Base-by-base conservation (phyloP, 2,329 filamentous ascomycete species). In the Sporothrix mexicana region DNA sequence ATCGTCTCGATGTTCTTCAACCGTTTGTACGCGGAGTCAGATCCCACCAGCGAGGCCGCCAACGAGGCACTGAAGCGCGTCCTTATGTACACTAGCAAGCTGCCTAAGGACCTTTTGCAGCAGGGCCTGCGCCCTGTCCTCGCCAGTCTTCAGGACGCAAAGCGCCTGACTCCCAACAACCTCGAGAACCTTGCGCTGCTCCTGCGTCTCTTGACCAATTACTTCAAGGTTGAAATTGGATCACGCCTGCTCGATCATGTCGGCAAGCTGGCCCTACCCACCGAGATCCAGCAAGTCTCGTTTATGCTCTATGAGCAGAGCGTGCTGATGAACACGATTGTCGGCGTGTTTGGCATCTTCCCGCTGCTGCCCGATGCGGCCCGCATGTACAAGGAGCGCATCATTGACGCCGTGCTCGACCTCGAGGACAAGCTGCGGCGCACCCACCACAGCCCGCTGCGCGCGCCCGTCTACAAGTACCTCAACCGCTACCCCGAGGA, bases 221-320 rank as follows among this genome's bases (percentile, higher is more conserved):
- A 99, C 81, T 99, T 99, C 83, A 99, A 99, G 82, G 95, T 98
- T 0, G 96, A 99, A 80, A 99, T 99, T 71, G 97, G 96, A 7
- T 89, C 93, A 25, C 90, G 96, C 30, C 84, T 99, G n/a, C 86
- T 99, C 10, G 95, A 98, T 76, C 96, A 99, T 78, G 92, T 98
- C 82, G 95, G 95, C 79, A 89, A 91, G 12, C 94, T 99, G 75
- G 95, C 95, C 0, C 94, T 98, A 73, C 88, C 93, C 2, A 87
- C 85, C 69, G 88, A 90, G 15, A 84, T 98, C 76, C 95, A 98
- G 80, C 93, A 95, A 78, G 93, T 96, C 1, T 98, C 95, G 0
- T 99, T 99, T 81, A 95, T 92, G 1, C 91, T 98, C 76, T 93
- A 98, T 73, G 97, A 99, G 80, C 95, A 98, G 79, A 93, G 96